Evolutionary conservation across 2,329 filamentous ascomycete genomes (phyloP), one percentile per base, ranked within the genome.

Genomic region (Hymenoscyphus albidus): DNA sequence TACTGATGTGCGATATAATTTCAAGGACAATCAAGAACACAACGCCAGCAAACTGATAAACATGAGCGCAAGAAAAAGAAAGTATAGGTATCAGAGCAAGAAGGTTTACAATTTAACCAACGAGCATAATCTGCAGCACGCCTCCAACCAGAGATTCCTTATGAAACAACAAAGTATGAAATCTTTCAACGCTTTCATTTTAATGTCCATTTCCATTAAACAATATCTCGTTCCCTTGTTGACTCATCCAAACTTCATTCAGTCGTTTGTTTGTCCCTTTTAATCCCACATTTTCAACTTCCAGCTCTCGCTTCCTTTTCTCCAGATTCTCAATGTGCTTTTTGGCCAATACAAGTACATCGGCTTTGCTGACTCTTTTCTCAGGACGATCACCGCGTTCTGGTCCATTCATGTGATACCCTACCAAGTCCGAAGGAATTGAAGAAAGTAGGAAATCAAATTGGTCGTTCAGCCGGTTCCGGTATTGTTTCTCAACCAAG

Each of bases 401-500:
- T 14, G 32, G 32, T 12, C 31, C 55, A 57, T 57, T 38, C 14
- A 57, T 57, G 13, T 57, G 55, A 9, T 32, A 5, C 13, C 27
- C 55, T 16, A 38, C 3, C 10, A 57, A 14, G 5, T 57, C 27
- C 1, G 27, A 18, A 13, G 55, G 55, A 38, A 57, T 57, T 27
- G 55, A 38, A 12, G 31, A 57, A 22, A 57, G n/a, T 3, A 57
- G 31, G 38, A 16, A 9, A 35, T 57, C 55, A 32, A 57, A 38
- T 9, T 38, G 55, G 13, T 57, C 55, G 16, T 57, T 57, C 22
- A 57, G 5, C 16, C 55, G 55, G 3, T 27, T 57, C 6, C 55
- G 55, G n/a, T 57, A 57, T 38, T 57, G 55, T 18, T 57, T 57
- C 16, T 57, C 55, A 12, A 57, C 55, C 55, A 57, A 38, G 6